Evolutionary conservation across 345 rosid genomes (phyloP).

Genomic region (Melaleuca quinquenervia): DNA sequence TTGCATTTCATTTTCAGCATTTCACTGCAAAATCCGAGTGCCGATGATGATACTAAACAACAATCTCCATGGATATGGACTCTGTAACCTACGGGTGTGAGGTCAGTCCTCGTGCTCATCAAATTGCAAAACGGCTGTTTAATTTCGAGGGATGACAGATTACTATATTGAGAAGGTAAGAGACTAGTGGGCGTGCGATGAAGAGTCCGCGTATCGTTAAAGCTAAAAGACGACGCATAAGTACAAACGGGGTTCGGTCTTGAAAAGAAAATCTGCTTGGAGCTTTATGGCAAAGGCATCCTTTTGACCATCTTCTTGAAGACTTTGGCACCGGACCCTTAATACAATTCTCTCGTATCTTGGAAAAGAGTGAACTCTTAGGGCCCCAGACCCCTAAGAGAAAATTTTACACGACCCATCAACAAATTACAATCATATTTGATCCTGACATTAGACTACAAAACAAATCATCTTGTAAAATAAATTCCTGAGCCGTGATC

Average conservation of each 20-base stretch:
- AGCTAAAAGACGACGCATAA: conserved; percentile 1
- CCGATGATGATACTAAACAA: background rate
- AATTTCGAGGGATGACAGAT: background rate
- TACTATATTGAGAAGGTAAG: background rate
- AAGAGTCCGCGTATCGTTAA: background rate
- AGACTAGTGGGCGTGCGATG: background rate
- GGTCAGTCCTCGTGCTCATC: background rate
- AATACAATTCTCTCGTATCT: background rate
- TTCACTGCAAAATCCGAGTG: background rate
- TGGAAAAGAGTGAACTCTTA: background rate
- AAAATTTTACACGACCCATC: background rate
- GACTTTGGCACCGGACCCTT: background rate
- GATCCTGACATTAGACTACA: background rate
- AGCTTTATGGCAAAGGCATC: background rate
- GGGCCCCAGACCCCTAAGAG: background rate
- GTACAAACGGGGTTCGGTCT: background rate
- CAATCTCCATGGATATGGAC: background rate
- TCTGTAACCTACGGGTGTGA: background rate
- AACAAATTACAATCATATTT: background rate
- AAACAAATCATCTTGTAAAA: background rate
- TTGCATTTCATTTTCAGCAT: background rate
- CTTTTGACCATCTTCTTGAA: background rate
- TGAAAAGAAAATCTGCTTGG: background rate
- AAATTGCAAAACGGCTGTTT: background rate
- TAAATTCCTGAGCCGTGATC: background rate